A percentile compares a stretch with the other conserved stretches of the same genome.
These are phyloP conservation scores for Macrolepiota fuliginosa DNA, from an alignment of 768 basidiomycete species.

Conservation along the genomic window DNA sequence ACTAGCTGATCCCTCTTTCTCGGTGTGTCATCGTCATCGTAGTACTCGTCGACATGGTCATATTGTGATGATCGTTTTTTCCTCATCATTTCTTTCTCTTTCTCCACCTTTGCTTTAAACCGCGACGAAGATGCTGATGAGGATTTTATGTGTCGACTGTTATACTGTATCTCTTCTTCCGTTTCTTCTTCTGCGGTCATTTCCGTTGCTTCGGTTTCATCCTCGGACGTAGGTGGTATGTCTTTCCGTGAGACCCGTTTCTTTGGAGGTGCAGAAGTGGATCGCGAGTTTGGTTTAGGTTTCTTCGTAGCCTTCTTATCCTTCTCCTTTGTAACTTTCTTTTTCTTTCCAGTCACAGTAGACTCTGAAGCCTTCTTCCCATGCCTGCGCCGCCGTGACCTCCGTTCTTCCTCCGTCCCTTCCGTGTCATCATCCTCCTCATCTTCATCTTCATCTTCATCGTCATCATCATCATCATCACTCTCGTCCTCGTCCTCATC, in stretches of 20 bases:
- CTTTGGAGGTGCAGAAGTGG: slow-evolving; percentile 12
- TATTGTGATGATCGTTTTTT: slow-evolving; percentile 11
- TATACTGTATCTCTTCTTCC: slow-evolving; percentile 1
- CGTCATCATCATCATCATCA: slow-evolving; percentile 20
- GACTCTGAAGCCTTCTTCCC: slow-evolving; percentile 8
- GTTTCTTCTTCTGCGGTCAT: slow-evolving; percentile 8
- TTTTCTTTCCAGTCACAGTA: slow-evolving; percentile 14
- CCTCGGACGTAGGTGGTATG: slow-evolving; percentile 9
- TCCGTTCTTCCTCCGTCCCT: slow-evolving; percentile 12
- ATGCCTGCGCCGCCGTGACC: background rate
- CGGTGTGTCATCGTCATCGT: slow-evolving; percentile 21
- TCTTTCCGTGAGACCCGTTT: slow-evolving; percentile 1
- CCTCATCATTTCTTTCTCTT: slow-evolving; percentile 12
- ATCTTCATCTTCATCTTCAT: slow-evolving; percentile 20
- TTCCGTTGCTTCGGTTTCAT: slow-evolving; percentile 7
- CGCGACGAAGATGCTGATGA: slow-evolving; percentile 7
- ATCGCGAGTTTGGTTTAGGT: background rate
- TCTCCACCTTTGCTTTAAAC: slow-evolving; percentile 13
- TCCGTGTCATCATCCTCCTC: slow-evolving; percentile 20
- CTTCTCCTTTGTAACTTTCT: slow-evolving; percentile 13
- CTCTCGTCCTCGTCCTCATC: slow-evolving; percentile 18
- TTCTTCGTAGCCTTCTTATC: slow-evolving; percentile 11
- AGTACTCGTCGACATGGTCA: slow-evolving; percentile 19
- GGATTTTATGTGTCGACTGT: slow-evolving; percentile 5
- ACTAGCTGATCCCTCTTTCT: slow-evolving; percentile 17